Percentiles rank a stretch among this genome's conserved stretches.
Conservation (phyloP, 805 yeast genomes). For the Candida jianshihensis region DNA sequence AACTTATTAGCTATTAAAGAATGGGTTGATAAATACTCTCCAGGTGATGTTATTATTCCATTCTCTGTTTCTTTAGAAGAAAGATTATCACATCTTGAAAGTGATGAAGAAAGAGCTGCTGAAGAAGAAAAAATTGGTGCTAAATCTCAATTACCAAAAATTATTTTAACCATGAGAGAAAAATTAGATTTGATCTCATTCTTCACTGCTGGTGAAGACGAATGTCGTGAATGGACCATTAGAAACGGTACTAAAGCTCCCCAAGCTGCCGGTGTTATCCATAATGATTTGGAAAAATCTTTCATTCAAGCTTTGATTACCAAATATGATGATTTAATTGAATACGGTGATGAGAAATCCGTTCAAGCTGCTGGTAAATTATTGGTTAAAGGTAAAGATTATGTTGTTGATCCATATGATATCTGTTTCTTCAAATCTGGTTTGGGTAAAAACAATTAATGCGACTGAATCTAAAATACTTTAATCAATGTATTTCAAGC, state of each 20-base stretch:
- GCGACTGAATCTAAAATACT: background rate
- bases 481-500: background rate
- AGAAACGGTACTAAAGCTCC: conserved; percentile 91
- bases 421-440: conserved; percentile 89
- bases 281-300: conserved; percentile 90
- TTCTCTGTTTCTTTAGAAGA: conserved; percentile 90
- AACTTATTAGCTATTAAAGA: conserved; percentile 71
- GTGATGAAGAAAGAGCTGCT: conserved; percentile 73
- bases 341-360: conserved; percentile 70
- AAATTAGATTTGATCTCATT: conserved; percentile 83
- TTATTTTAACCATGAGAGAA: conserved; percentile 80
- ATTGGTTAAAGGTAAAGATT: conserved; percentile 87
- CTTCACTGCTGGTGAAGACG: conserved; percentile 94
- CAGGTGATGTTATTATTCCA: conserved; percentile 89
- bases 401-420: conserved; percentile 93
- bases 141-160: conserved; percentile 76
- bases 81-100: conserved; percentile 79
- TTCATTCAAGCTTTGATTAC: conserved; percentile 92
- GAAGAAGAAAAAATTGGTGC: conserved; percentile 73
- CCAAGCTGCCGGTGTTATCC: conserved; percentile 98
- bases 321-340: conserved; percentile 73
- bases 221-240: conserved; percentile 97
- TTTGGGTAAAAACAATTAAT: conserved; percentile 65
- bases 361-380: conserved; percentile 88
- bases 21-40: conserved; percentile 86